A percentile compares a stretch with the other conserved stretches of the same genome.
Conservation (phyloP, 2,329 filamentous ascomycete genomes). For the Ophioceras dolichostomum region DNA sequence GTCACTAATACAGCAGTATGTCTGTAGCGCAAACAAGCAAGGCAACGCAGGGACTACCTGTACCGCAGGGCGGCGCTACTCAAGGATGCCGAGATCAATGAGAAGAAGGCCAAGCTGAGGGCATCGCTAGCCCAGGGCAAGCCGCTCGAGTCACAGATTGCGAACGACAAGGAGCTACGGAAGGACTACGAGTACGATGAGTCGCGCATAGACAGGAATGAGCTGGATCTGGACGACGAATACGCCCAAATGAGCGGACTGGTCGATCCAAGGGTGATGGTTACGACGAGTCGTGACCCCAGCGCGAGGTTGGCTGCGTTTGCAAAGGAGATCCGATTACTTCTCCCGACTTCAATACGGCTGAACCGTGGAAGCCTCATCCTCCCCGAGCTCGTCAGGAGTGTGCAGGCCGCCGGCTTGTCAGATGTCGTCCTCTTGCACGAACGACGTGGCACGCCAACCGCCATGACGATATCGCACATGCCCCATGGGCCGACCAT, state of each 20-base stretch:
- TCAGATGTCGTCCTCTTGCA: constrained; percentile 80
- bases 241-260: constrained; percentile 86
- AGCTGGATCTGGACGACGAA: constrained; percentile 73
- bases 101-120: constrained; percentile 80
- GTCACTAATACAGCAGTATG: constrained; percentile 22
- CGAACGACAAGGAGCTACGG: constrained; percentile 72
- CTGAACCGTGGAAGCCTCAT: constrained; percentile 88
- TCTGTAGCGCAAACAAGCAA: constrained; percentile 54
- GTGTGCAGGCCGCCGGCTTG: constrained; percentile 67
- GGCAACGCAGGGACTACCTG: constrained; percentile 76
- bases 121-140: constrained; percentile 82
- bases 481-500: constrained; percentile 79
- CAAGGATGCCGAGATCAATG: constrained; percentile 82
- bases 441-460: constrained; percentile 87
- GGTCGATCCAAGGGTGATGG: constrained; percentile 64
- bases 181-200: constrained; percentile 94
- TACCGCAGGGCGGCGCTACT: constrained; percentile 81
- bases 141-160: constrained; percentile 67
- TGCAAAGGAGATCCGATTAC: constrained; percentile 65
- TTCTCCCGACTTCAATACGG: constrained; percentile 75
- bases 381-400: constrained; percentile 71
- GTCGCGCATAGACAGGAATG: constrained; percentile 59
- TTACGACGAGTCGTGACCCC: constrained; percentile 84
- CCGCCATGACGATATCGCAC: constrained; percentile 76
- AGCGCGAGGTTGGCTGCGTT: constrained; percentile 78